Evolutionary conservation across 257 asterid species (phyloP), one percentile per base, ranked within the genome.

Genomic region (Nyctanthes arbortristis): DNA sequence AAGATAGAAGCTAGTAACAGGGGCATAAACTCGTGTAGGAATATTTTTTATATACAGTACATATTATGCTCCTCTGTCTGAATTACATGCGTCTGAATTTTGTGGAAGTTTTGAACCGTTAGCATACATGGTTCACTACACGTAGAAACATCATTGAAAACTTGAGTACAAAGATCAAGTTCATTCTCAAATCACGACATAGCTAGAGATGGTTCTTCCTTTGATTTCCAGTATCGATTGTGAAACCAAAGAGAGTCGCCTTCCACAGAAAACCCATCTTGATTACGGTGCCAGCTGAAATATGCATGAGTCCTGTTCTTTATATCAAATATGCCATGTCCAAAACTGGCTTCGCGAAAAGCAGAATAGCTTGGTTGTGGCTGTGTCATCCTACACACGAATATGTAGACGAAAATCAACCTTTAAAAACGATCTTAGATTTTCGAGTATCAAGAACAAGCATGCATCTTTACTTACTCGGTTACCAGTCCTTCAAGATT

Each of bases 331-430:
- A 78, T 72, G 27, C 85, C 90, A 4, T 84, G 95, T 1, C 92
- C 95, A 49, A 69, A 80, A 73, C 92, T 88, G 10, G 90, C 84
- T 72, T 88, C 92, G 1, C 90, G 78, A 39, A 81, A 82, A 9
- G 87, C 87, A 2, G 95, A 88, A 67, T 88, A 85, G 5, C 61
- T 70, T 31, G 87, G 90, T 43, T 82, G 92, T 58, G 95, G 90
- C 72, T 82, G 61, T 11, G 80, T 88, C 88, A 88, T 81, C 78
- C 95, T 88, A 71, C 80, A 78, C 59, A 5, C 37, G 34, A 62
- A 55, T 62, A 25, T 12, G 4, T 20, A 3, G 52, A 63, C 10
- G 16, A 6, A 31, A 40, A 35, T 66, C 56, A 63, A 43, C 24
- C 4, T 65, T 12, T 33, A 6, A 4, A 36, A 24, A 18, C 27